These are phyloP conservation scores for Microdochium trichocladiopsis DNA, from an alignment of 2,329 filamentous ascomycete genomes.

Conservation along the genomic window DNA sequence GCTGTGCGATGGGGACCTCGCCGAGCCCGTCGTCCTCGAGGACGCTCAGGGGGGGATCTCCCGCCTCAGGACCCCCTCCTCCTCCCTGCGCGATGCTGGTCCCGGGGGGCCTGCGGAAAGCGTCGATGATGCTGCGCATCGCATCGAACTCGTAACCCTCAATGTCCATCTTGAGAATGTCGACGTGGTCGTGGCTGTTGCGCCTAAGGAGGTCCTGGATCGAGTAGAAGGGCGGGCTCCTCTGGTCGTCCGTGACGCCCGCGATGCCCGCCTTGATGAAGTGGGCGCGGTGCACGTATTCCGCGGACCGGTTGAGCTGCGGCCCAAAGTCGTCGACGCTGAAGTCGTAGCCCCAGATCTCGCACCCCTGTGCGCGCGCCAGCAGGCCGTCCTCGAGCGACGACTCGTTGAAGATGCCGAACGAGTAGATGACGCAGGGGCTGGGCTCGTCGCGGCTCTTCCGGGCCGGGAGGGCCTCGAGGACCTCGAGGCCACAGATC, in stretches of 20 bases:
- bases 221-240: constrained; percentile 21
- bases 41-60: background rate
- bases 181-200: constrained; percentile 26
- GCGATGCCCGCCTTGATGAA: constrained; percentile 24
- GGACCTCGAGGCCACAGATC: constrained; percentile 31
- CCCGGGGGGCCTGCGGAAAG: constrained; percentile 6
- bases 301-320: constrained; percentile 13
- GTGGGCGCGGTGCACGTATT: constrained; percentile 13
- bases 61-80: background rate
- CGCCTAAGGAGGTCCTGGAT: constrained; percentile 27
- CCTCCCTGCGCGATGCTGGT: background rate
- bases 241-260: constrained; percentile 15
- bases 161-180: constrained; percentile 32
- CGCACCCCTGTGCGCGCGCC: constrained; percentile 23
- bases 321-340: constrained; percentile 23
- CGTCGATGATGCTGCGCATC: constrained; percentile 14
- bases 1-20: constrained; percentile 11
- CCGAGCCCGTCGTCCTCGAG: background rate
- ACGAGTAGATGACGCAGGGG: constrained; percentile 28
- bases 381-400: constrained; percentile 30
- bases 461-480: constrained; percentile 13
- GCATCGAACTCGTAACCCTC: constrained; percentile 26
- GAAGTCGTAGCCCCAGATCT: constrained; percentile 31
- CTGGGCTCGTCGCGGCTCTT: constrained; percentile 4
- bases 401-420: constrained; percentile 28